Percentiles rank a stretch among this genome's conserved stretches.
Evolutionary conservation across 1,284 basidiomycete genomes (phyloP).

Genomic region (Cryptococcus sp.): DNA sequence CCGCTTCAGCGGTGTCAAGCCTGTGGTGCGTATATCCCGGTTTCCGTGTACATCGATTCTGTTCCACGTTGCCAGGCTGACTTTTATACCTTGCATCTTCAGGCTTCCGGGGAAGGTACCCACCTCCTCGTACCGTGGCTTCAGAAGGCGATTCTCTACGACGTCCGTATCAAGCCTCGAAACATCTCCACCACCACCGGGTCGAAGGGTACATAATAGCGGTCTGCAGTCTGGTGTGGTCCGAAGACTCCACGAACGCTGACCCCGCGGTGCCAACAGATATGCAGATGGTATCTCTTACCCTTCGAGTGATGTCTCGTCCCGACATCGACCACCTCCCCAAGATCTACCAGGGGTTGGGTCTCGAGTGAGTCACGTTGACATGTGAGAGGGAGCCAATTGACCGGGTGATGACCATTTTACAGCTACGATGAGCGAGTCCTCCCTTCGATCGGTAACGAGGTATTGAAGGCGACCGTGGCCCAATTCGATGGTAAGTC

Average conservation of each 20-base stretch:
- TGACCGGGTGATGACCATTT: neutral
- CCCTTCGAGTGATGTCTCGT: conserved; percentile 89
- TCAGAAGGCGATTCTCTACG: conserved; percentile 92
- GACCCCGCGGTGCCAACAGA: conserved; percentile 14
- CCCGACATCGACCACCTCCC: conserved; percentile 85
- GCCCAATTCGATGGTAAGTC: conserved; percentile 86
- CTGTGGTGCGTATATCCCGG: conserved; percentile 55
- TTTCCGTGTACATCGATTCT: neutral
- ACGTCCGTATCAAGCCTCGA: conserved; percentile 94
- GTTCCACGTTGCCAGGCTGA: neutral
- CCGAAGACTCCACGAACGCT: neutral
- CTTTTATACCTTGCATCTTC: neutral
- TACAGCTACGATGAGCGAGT: conserved; percentile 75
- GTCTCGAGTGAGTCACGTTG: conserved; percentile 62
- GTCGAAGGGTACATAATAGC: conserved; percentile 33
- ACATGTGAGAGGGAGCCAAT: no score
- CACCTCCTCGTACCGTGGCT: conserved; percentile 96
- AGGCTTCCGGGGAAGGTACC: conserved; percentile 91
- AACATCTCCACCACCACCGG: conserved; percentile 78
- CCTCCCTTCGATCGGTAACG: conserved; percentile 90
- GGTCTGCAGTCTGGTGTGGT: neutral
- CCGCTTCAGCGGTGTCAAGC: conserved; percentile 88
- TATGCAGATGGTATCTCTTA: conserved; percentile 96
- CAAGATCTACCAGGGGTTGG: conserved; percentile 92
- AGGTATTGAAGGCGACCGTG: conserved; percentile 96